Evolutionary conservation across 2,329 filamentous ascomycete species (phyloP).

Genomic region (Colletotrichum shisoi): DNA sequence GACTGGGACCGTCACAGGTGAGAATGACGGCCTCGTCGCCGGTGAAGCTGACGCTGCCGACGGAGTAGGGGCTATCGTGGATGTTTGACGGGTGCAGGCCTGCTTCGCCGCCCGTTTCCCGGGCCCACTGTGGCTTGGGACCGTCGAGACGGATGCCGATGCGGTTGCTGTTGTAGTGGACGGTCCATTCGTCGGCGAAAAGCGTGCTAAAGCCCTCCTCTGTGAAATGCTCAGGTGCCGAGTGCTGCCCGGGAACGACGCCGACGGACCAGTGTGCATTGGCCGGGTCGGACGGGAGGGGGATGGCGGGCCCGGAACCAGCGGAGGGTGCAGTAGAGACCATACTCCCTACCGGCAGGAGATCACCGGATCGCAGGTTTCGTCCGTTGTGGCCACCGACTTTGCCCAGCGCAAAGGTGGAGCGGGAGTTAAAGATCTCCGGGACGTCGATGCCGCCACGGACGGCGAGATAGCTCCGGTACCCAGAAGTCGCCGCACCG

Average conservation of each 20-base stretch:
- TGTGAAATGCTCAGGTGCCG: conserved; percentile 51
- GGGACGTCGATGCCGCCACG: conserved; percentile 49
- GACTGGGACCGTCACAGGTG: conserved; percentile 51
- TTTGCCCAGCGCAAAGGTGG: conserved; percentile 47
- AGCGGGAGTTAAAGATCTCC: conserved; percentile 46
- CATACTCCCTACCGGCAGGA: conserved; percentile 42
- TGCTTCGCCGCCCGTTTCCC: conserved; percentile 49
- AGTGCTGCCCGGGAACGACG: conserved; percentile 52
- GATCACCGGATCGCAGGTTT: conserved; percentile 46
- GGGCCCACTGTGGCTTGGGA: conserved; percentile 50
- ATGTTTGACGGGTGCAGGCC: conserved; percentile 55
- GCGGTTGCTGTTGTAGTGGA: conserved; percentile 54
- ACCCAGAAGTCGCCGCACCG: conserved; percentile 44
- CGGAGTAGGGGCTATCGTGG: conserved; percentile 51
- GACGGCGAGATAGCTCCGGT: conserved; percentile 49
- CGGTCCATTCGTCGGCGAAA: conserved; percentile 49
- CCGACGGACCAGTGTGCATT: conserved; percentile 46
- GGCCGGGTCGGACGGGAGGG: conserved; percentile 42
- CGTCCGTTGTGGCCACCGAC: conserved; percentile 50
- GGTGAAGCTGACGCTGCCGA: conserved; percentile 55
- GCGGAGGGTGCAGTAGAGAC: not conserved
- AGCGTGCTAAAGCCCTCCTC: conserved; percentile 44
- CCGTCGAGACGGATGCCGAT: conserved; percentile 52
- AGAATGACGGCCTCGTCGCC: conserved; percentile 54
- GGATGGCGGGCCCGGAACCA: conserved; percentile 20